Base-by-base conservation (phyloP, 1,284 basidiomycete species). In the Thecaphora thlaspeos region DNA sequence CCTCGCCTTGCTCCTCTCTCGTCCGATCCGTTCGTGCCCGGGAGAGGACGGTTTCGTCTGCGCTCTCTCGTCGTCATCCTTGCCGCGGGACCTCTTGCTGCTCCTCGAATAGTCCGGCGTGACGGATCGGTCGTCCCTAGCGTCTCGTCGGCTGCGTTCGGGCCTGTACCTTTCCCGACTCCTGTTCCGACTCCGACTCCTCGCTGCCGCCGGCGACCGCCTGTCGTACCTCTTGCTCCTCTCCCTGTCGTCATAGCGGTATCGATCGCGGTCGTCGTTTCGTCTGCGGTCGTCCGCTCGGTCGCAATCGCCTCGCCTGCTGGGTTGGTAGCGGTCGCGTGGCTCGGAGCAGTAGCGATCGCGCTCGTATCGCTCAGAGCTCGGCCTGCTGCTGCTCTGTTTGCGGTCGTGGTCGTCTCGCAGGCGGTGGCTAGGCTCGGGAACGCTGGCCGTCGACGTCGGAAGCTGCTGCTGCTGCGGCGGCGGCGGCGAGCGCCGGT, bases 81-180 rank as follows among this genome's bases (percentile, higher is more conserved):
- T 18, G 22, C n/a, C 22, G 15, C 15, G 10, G 8, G 17, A 7
- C 9, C 26, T 21, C 28, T 7, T 43, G 15, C 17, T 18, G 37
- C 37, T 37, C 15, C 36, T 45, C 50, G 43, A 15, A 32, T 65
- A 65, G 43, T 65, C 62, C 3, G 61, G 61, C 3, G 61, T 64
- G 10, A 60, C 46, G 0, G 61, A 64, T 21, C 43, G 37, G 11
- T 28, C 26, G 7, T 11, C 26, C 7, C 26, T 5, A 28, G 26
- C 11, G 7, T 28, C 26, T 28, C 11, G 5, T 5, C 26, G 26
- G 26, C 26, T 28, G 7, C 26, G 5, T 11, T 28, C 26, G 26
- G 26, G 26, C 26, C 26, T 28, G 7, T 5, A 28, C 26, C n/a
- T n/a, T n/a, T n/a, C n/a, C n/a, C 26, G 26, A 11, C 26, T 28